Evolutionary conservation across 2,329 filamentous ascomycete species (phyloP).

Genomic region (Monosporascus ibericus): DNA sequence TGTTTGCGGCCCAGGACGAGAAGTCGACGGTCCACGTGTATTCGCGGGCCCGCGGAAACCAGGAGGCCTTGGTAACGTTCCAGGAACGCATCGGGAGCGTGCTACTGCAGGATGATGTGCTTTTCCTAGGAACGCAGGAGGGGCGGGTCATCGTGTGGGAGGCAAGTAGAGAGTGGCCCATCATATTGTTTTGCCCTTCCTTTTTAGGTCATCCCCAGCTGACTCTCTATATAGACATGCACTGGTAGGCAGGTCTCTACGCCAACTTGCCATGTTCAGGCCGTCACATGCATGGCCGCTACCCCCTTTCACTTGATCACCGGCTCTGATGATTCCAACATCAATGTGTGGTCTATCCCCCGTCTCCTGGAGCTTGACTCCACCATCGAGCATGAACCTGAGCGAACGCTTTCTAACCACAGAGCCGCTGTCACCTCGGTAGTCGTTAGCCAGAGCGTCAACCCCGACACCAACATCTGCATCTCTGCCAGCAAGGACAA

Average conservation of each 20-base stretch:
- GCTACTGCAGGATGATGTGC: conserved; percentile 63
- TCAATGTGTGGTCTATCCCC: conserved; percentile 86
- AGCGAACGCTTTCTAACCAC: conserved; percentile 73
- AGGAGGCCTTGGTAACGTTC: conserved; percentile 84
- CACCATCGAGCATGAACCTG: conserved; percentile 57
- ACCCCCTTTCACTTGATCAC: conserved; percentile 70
- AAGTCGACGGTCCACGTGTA: conserved; percentile 95
- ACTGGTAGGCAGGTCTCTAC: conserved; percentile 74
- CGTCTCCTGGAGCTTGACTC: conserved; percentile 59
- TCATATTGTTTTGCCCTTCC: conserved; percentile 4
- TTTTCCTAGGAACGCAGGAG: conserved; percentile 76
- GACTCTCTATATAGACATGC: conserved; percentile 45
- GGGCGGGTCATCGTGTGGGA: conserved; percentile 91
- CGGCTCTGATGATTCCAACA: conserved; percentile 78
- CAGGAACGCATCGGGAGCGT: conserved; percentile 79
- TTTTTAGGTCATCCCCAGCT: conserved; percentile 8
- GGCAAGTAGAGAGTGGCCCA: conserved; percentile 41
- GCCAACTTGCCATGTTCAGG: conserved; percentile 71
- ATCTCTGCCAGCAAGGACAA: conserved; percentile 81
- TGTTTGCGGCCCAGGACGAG: conserved; percentile 86
- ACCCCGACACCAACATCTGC: conserved; percentile 68
- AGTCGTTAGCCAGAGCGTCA: conserved; percentile 58
- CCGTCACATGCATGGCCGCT: conserved; percentile 68
- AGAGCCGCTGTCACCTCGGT: conserved; percentile 65
- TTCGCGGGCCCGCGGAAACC: conserved; percentile 72